Conservation (phyloP, 2,329 filamentous ascomycete genomes). For the Neodidymelliopsis sp. region DNA sequence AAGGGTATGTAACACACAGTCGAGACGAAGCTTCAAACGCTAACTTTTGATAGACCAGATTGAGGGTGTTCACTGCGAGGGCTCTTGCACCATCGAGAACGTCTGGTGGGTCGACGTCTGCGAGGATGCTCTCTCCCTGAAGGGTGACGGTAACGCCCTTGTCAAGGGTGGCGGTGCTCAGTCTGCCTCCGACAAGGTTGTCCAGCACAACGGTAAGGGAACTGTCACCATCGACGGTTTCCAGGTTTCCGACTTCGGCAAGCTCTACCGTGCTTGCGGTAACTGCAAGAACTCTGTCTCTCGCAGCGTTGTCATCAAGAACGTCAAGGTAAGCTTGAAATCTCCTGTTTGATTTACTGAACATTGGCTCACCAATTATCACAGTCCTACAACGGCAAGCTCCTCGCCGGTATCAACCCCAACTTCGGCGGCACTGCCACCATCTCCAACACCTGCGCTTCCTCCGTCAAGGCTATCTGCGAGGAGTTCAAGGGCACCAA, state of each 20-base stretch:
- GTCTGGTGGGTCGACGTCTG: slow-evolving; percentile 56
- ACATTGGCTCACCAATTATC: neutral
- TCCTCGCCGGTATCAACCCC: slow-evolving; percentile 59
- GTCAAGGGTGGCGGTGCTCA: slow-evolving; percentile 53
- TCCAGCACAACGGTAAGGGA: slow-evolving; percentile 51
- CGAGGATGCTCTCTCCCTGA: slow-evolving; percentile 50
- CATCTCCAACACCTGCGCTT: slow-evolving; percentile 46
- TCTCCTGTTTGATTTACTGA: slow-evolving; percentile 29
- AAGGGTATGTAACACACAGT: slow-evolving; percentile 34
- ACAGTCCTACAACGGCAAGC: slow-evolving; percentile 50
- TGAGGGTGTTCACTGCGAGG: slow-evolving; percentile 62
- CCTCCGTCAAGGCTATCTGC: slow-evolving; percentile 43
- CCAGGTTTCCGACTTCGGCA: slow-evolving; percentile 48
- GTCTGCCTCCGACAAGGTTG: slow-evolving; percentile 51
- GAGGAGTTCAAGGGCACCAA: slow-evolving; percentile 45
- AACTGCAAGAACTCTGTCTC: slow-evolving; percentile 57
- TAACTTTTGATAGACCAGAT: slow-evolving; percentile 45
- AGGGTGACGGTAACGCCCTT: slow-evolving; percentile 47
- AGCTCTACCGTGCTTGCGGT: slow-evolving; percentile 59
- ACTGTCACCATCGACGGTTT: slow-evolving; percentile 50
- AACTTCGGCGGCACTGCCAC: slow-evolving; percentile 62
- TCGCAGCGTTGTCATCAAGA: slow-evolving; percentile 56
- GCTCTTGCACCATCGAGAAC: slow-evolving; percentile 57
- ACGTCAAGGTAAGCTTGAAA: slow-evolving; percentile 51
- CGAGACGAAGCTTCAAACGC: neutral